Conservation (phyloP, 2,329 filamentous ascomycete species). For the Trichoderma endophyticum region DNA sequence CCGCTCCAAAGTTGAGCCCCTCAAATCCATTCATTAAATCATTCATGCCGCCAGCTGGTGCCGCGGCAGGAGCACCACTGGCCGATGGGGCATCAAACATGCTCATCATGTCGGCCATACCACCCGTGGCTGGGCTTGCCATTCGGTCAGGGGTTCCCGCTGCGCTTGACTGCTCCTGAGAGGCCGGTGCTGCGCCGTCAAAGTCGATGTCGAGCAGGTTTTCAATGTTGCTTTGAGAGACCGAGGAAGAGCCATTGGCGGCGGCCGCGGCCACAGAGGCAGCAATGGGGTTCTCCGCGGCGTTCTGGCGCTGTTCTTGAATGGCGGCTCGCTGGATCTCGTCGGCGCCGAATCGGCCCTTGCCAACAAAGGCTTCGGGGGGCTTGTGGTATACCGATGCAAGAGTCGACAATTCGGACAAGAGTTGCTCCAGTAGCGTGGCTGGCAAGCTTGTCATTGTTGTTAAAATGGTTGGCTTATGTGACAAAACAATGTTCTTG, state of each 20-base stretch:
- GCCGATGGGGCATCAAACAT: constrained; percentile 65
- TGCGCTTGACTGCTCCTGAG: constrained; percentile 57
- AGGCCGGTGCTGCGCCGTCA: constrained; percentile 89
- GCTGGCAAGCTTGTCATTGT: constrained; percentile 89
- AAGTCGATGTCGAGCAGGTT: constrained; percentile 96
- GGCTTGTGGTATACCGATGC: constrained; percentile 98
- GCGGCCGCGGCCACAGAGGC: constrained; percentile 73
- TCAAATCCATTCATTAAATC: constrained; percentile 91
- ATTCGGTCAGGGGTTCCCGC: constrained; percentile 66
- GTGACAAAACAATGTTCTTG: constrained; percentile 82
- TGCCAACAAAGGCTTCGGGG: constrained; percentile 94
- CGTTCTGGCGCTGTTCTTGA: constrained; percentile 90
- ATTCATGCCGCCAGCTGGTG: constrained; percentile 61
- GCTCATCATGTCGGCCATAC: constrained; percentile 64
- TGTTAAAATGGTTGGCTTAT: constrained; percentile 89
- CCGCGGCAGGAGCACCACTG: constrained; percentile 39
- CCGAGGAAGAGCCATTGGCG: constrained; percentile 56
- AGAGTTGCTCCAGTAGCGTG: constrained; percentile 81
- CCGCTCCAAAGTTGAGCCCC: constrained; percentile 65
- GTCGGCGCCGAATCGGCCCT: constrained; percentile 89
- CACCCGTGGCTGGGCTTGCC: constrained; percentile 57
- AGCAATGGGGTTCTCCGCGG: constrained; percentile 89
- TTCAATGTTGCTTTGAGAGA: constrained; percentile 75
- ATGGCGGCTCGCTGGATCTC: constrained; percentile 94
- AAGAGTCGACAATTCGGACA: constrained; percentile 86